Evolutionary conservation across 2,329 filamentous ascomycete genomes (phyloP).

Genomic region (Westerdykella aurantiaca): DNA sequence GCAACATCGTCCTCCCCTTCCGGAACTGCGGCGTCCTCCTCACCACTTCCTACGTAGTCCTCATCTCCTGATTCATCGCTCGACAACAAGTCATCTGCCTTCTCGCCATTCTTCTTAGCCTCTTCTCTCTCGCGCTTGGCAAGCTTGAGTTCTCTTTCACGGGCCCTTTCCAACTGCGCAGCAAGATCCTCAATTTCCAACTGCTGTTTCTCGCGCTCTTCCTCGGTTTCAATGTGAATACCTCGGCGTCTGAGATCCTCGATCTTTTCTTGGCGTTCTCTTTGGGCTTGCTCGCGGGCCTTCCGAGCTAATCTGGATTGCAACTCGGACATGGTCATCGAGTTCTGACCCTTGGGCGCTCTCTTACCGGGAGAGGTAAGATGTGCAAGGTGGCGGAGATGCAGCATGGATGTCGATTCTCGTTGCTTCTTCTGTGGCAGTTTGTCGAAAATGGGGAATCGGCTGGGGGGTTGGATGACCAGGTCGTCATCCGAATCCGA

Average conservation of each 20-base stretch:
- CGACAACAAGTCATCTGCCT: constrained; percentile 41
- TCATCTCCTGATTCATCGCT: constrained; percentile 55
- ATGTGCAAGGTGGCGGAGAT: constrained; percentile 68
- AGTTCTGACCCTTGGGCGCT: constrained; percentile 39
- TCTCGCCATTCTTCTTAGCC: constrained; percentile 56
- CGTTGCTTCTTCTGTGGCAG: constrained; percentile 58
- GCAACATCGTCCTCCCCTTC: constrained; percentile 37
- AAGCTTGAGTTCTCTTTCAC: constrained; percentile 73
- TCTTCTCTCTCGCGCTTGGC: constrained; percentile 69
- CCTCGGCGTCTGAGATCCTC: constrained; percentile 73
- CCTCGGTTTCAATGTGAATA: constrained; percentile 72
- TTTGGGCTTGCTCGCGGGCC: constrained; percentile 72
- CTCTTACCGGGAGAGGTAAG: constrained; percentile 58
- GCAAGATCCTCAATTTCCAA: constrained; percentile 76
- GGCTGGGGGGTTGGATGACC: constrained; percentile 45
- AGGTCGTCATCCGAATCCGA: constrained; percentile 58
- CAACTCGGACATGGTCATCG: constrained; percentile 65
- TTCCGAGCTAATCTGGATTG: constrained; percentile 62
- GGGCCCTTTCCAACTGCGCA: constrained; percentile 65
- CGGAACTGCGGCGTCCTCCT: constrained; percentile 40
- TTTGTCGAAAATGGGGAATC: constrained; percentile 59
- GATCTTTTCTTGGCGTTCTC: constrained; percentile 71
- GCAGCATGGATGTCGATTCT: constrained; percentile 59
- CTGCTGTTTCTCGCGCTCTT: constrained; percentile 78
- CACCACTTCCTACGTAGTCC: constrained; percentile 43